Base-by-base conservation (phyloP, 1,139 yeast species). In the Blastobotrys persicus region DNA sequence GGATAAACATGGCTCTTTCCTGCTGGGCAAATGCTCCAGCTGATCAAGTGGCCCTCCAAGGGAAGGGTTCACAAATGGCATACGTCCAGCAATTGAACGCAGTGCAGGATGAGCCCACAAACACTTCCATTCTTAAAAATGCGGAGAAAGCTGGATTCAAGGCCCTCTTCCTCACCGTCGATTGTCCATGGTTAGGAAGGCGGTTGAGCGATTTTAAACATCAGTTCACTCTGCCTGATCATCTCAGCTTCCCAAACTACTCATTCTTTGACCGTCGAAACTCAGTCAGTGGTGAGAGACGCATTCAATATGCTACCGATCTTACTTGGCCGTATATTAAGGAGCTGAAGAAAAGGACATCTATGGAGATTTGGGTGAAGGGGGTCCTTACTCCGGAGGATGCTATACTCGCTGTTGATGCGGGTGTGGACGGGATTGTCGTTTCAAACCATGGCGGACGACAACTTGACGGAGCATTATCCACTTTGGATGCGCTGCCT, bases 371-470 rank as follows among this genome's bases (percentile, higher is more conserved):
- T 44, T 69, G 72, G 72, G 68, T 62, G 38, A 82, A 82, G 63
- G 88, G 88, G 6, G 75, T 82, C 12, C 77, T 79, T 54, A 71
- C 80, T 2, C 78, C 78, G 18, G 85, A 80, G 51, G 88, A 83
- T 58, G 78, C 83, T n/a, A 65, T 80, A 42, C 67, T 68, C 47
- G 85, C 83, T 26, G 75, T 80, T 7, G 75, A 77, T 50, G 67
- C 77, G 46, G 84, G 84, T 0, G 75, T 79, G 3, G 81, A 78
- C 46, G 88, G 86, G 6, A 77, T 81, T 49, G 77, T 83, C 49
- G 72, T 83, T 19, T 81, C 87, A 13, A 83, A 82, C 61, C 88
- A 83, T 59, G 88, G 88, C 23, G 88, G 88, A 16, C 69, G 88
- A 48, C 88, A 83, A 62, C 71, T 83, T 48, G 88, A 83, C 56